Conservation (phyloP, 1,139 yeast genomes). For the Pichia sp. region DNA sequence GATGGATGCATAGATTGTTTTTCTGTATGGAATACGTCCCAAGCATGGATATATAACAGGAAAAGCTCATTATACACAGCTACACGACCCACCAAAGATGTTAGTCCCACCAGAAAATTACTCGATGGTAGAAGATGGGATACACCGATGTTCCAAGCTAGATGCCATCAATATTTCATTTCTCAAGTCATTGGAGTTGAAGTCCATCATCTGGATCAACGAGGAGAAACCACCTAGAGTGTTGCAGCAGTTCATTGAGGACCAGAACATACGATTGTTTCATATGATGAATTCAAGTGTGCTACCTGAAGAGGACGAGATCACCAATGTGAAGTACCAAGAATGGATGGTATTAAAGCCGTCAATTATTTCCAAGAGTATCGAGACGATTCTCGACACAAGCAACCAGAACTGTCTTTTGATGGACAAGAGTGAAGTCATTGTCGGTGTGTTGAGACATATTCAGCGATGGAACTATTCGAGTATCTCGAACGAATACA, state of each 20-base stretch:
- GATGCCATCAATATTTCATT: slow-evolving; percentile 65
- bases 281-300: slow-evolving; percentile 34
- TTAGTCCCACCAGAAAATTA: slow-evolving; percentile 78
- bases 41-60: too few species aligned
- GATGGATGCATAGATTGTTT: too few species aligned
- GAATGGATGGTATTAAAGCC: slow-evolving; percentile 74
- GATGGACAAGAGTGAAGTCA: slow-evolving; percentile 77
- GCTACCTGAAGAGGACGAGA: slow-evolving; percentile 27
- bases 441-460: slow-evolving; percentile 77
- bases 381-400: slow-evolving; percentile 57
- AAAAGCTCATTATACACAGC: too few species aligned
- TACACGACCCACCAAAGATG: too few species aligned
- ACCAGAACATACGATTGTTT: slow-evolving; percentile 43
- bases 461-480: slow-evolving; percentile 89
- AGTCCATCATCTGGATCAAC: slow-evolving; percentile 59
- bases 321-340: slow-evolving; percentile 35
- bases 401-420: slow-evolving; percentile 67
- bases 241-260: slow-evolving; percentile 44
- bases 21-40: too few species aligned
- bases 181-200: slow-evolving; percentile 58
- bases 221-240: slow-evolving; percentile 69
- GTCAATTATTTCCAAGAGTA: slow-evolving; percentile 52
- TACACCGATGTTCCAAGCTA: slow-evolving; percentile 60
- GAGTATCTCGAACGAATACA: slow-evolving; percentile 79
- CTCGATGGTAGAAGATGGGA: slow-evolving; percentile 73